Evolutionary conservation across 2,329 filamentous ascomycete genomes (phyloP).

Genomic region (Botrytis hyacinthi): DNA sequence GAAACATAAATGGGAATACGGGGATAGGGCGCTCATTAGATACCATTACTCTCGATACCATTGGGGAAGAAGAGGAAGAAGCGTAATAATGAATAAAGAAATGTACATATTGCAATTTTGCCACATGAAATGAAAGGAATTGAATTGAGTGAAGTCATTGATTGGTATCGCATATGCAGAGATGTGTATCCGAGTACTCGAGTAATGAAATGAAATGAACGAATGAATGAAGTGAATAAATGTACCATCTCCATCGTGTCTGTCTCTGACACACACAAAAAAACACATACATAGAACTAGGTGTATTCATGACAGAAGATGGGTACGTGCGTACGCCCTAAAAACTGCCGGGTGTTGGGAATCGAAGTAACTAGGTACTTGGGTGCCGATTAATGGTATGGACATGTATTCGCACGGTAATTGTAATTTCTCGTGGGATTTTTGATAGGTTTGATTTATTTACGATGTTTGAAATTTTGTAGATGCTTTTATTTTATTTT

Average conservation of each 20-base stretch:
- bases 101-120: background rate
- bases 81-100: background rate
- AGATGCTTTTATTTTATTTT: too few relatives aligned
- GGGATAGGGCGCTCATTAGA: background rate
- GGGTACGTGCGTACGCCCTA: background rate
- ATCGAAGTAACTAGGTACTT: too few relatives aligned
- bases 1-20: background rate
- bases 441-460: too few relatives aligned
- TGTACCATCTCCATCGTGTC: background rate
- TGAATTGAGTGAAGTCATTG: background rate
- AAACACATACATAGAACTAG: too few relatives aligned
- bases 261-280: background rate
- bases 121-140: background rate
- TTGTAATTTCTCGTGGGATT: too few relatives aligned
- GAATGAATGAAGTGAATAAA: too few relatives aligned
- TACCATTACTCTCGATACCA: slow-evolving; percentile 1
- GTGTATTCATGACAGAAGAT: background rate
- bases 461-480: too few relatives aligned
- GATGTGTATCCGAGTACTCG: background rate
- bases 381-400: too few relatives aligned
- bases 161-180: background rate
- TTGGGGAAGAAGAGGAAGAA: background rate
- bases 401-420: too few relatives aligned
- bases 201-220: too few relatives aligned
- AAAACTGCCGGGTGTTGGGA: too few relatives aligned